Percentiles rank a stretch among this genome's conserved stretches.
phyloP scores from a whole-genome alignment of 2,329 filamentous ascomycete genomes.

The Fusarium circinatum region DNA sequence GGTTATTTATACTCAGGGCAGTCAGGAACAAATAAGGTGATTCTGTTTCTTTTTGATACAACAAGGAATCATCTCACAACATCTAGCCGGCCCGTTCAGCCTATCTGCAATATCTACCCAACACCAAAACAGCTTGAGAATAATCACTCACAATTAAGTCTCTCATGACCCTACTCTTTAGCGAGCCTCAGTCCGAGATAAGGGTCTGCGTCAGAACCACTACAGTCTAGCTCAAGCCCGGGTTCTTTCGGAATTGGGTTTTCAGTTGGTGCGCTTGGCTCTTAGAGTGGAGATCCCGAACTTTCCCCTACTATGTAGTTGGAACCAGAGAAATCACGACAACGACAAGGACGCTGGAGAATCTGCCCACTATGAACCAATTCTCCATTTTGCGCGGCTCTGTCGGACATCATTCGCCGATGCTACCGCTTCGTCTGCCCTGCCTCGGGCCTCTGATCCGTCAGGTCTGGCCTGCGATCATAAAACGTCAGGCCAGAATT shows the following conservation, averaged over 20 bases:
- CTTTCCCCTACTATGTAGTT: constrained; percentile 17
- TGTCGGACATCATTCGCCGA: constrained; percentile 21
- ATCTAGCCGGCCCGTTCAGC: constrained; percentile 1
- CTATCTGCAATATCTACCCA: background rate
- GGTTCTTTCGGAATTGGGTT: constrained; percentile 37
- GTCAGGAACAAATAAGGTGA: constrained; percentile 3
- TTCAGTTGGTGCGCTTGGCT: constrained; percentile 24
- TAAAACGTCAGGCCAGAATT: constrained; percentile 19
- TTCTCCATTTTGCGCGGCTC: constrained; percentile 13
- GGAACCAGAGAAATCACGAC: constrained; percentile 11
- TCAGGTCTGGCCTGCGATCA: background rate
- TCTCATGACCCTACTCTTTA: constrained; percentile 10
- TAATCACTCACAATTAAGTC: background rate
- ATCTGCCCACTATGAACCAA: constrained; percentile 28
- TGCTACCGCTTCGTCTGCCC: background rate
- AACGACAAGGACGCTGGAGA: constrained; percentile 6
- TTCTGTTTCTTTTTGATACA: background rate
- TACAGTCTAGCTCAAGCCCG: constrained; percentile 10
- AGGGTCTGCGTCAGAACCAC: constrained; percentile 24
- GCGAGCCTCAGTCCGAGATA: constrained; percentile 24
- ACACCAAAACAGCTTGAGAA: background rate
- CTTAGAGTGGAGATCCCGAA: constrained; percentile 32
- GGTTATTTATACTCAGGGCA: background rate
- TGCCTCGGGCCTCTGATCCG: constrained; percentile 34
- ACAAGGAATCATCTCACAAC: background rate